A percentile compares a stretch with the other conserved stretches of the same genome.
Evolutionary conservation across 179 eudicot species (phyloP).

Genomic region (Sideroxylon spinosum): DNA sequence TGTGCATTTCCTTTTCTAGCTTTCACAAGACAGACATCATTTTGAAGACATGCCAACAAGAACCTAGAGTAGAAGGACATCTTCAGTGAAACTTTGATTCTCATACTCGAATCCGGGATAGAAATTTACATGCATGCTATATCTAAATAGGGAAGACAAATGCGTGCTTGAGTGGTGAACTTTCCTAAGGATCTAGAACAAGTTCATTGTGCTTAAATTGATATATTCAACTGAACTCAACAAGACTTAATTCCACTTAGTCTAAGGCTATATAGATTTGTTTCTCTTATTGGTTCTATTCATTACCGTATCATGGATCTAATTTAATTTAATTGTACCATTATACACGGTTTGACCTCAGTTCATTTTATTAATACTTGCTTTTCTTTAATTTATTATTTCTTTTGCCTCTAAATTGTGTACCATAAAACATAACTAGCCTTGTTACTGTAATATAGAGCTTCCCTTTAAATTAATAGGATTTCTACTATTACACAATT

Average conservation of each 20-base stretch:
- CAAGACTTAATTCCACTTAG: not conserved
- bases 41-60: not conserved
- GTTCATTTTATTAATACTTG: too few relatives aligned
- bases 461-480: too few relatives aligned
- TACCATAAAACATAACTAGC: too few relatives aligned
- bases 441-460: too few relatives aligned
- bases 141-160: not conserved
- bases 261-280: not conserved
- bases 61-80: not conserved
- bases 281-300: not conserved
- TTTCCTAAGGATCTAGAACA: not conserved
- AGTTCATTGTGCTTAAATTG: not conserved
- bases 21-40: not conserved
- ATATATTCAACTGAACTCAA: too few relatives aligned
- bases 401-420: too few relatives aligned
- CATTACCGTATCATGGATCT: not conserved
- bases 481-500: too few relatives aligned
- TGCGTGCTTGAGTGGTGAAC: not conserved
- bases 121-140: too few relatives aligned
- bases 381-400: too few relatives aligned
- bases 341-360: not conserved
- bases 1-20: not conserved
- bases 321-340: not conserved
- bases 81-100: not conserved
- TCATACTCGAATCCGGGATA: not conserved